Evolutionary conservation across 306 rosid genomes (phyloP).

Genomic region (Hippophae gyantsensis): DNA sequence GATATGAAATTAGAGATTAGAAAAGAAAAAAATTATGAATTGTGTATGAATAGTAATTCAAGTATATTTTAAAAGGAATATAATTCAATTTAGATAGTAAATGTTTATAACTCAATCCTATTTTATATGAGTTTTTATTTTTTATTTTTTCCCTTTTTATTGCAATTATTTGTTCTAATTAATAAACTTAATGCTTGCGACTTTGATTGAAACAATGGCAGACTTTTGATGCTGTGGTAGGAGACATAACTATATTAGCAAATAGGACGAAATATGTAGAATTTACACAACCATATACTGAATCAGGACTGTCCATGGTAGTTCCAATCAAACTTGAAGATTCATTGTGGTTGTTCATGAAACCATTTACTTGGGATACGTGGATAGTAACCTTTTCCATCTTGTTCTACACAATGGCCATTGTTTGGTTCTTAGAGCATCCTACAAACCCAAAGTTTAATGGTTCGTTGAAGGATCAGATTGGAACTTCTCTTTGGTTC

Average conservation of each 20-base stretch:
- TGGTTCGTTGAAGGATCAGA: slow-evolving; percentile 43
- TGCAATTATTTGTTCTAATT: slow-evolving; percentile 5
- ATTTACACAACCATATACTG: slow-evolving; percentile 56
- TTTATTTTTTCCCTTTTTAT: background rate
- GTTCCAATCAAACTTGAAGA: slow-evolving; percentile 29
- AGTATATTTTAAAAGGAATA: too few species aligned
- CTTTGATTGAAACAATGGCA: slow-evolving; percentile 12
- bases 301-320: slow-evolving; percentile 58
- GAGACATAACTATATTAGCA: slow-evolving; percentile 46
- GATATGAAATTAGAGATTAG: too few species aligned
- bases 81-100: too few species aligned
- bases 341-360: slow-evolving; percentile 47
- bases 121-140: too few species aligned
- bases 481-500: slow-evolving; percentile 51
- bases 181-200: too few species aligned
- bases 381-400: slow-evolving; percentile 38
- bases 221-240: slow-evolving; percentile 54
- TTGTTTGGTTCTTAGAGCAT: slow-evolving; percentile 54
- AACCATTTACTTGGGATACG: slow-evolving; percentile 59
- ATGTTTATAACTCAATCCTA: too few species aligned
- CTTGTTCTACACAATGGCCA: slow-evolving; percentile 45
- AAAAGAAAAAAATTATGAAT: too few species aligned
- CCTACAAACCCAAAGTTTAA: slow-evolving; percentile 39
- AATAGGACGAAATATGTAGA: slow-evolving; percentile 42
- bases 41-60: too few species aligned